Conservation (phyloP, 805 yeast species). For the Metschnikowia bowlesiae region DNA sequence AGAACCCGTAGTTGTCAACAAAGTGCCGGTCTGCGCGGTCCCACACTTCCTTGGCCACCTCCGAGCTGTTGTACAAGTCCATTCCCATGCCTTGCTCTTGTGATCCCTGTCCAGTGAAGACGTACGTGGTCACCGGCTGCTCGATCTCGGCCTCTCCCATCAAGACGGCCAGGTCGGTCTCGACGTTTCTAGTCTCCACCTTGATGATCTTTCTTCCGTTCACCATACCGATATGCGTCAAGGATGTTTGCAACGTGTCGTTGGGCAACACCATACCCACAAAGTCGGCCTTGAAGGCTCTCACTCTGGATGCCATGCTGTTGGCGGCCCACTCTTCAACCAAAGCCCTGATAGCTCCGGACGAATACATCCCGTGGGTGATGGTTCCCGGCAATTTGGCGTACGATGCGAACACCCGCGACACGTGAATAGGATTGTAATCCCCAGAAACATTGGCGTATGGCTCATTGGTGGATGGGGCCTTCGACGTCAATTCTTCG, state of each 20-base stretch:
- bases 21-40: slow-evolving; percentile 96
- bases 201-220: slow-evolving; percentile 97
- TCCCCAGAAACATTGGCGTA: slow-evolving; percentile 98
- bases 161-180: slow-evolving; percentile 72
- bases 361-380: slow-evolving; percentile 98
- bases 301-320: slow-evolving; percentile 90
- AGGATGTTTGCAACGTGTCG: slow-evolving; percentile 76
- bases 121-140: slow-evolving; percentile 94
- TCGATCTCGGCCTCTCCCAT: slow-evolving; percentile 98
- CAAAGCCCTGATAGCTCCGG: slow-evolving; percentile 90
- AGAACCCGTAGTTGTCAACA: slow-evolving; percentile 91
- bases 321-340: slow-evolving; percentile 99
- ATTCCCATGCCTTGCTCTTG: slow-evolving; percentile 99
- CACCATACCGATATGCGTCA: slow-evolving; percentile 97
- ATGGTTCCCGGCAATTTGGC: slow-evolving; percentile 96
- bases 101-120: slow-evolving; percentile 99
- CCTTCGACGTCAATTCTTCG: slow-evolving; percentile 60
- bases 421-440: slow-evolving; percentile 96
- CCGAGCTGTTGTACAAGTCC: slow-evolving; percentile 90
- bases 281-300: slow-evolving; percentile 87
- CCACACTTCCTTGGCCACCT: slow-evolving; percentile 94
- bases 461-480: slow-evolving; percentile 95
- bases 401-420: slow-evolving; percentile 88
- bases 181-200: slow-evolving; percentile 82
- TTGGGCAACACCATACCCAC: slow-evolving; percentile 98